Base-by-base conservation (phyloP, 768 basidiomycete species). In the Arthromyces matolae region DNA sequence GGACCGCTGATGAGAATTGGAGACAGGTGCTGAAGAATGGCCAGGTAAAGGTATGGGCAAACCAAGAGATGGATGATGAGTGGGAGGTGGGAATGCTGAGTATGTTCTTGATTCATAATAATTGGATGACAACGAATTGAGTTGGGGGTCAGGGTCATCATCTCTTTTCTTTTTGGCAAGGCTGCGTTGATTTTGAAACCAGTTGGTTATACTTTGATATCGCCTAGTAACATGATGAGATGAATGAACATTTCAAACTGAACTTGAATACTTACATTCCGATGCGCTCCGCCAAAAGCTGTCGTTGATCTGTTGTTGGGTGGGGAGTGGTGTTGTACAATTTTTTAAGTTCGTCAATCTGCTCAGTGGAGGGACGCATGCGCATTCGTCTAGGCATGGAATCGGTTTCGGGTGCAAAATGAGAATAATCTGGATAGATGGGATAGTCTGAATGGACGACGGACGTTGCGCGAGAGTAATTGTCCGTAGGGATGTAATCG, bases 171-270 rank as follows among this genome's bases (percentile, higher is more conserved):
- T 86, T 71, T 84, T 85, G 25, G 84, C 80, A 54, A 83, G 76
- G 63, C 81, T 87, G 57, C 86, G 85, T 60, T 90, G 86, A 59
- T 89, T 88, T 72, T 89, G 87, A 64, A 90, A 90, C 89, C 88
- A 89, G 61, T 90, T 89, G 1, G 83, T 88, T 48, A 90, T 81
- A 47, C 81, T 86, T 66, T 87, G 81, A 67, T 84, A 77, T 53
- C 79, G 83, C 86, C 88, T 90, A 57, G 13, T 38, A 45, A 53
- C 34, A 55, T 23, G 22, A 51, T 51, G 27, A 33, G 20, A 45
- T 58, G 60, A 64, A 57, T 63, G 59, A 44, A 49, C 49, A 60
- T 60, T 56, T 57, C 10, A 54, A 63, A 61, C 63, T 60, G 57
- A 62, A 54, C n/a, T n/a, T n/a, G n/a, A 59, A 42, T 49, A 27